Evolutionary conservation across 768 basidiomycete genomes (phyloP).

Genomic region (Mycena olivaceomarginata): DNA sequence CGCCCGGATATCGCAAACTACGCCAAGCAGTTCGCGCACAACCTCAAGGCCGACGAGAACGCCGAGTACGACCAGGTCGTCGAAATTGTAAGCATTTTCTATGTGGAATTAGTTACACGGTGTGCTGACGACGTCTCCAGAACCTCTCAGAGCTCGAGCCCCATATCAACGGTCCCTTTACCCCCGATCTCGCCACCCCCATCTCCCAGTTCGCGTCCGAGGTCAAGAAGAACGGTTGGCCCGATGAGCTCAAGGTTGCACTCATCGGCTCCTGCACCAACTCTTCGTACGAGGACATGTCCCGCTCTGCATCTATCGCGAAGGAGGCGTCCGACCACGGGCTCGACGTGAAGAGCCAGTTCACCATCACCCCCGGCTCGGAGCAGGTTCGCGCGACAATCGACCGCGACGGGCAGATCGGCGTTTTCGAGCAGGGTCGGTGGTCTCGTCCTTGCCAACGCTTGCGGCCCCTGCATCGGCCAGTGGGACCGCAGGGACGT

Average conservation of each 20-base stretch:
- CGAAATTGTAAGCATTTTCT: constrained; percentile 82
- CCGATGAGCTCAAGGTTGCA: constrained; percentile 96
- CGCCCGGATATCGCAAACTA: constrained; percentile 92
- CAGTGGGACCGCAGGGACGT: constrained; percentile 99
- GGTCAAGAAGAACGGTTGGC: constrained; percentile 98
- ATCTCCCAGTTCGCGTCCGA: constrained; percentile 95
- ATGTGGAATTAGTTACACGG: neutral
- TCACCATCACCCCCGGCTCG: constrained; percentile 98
- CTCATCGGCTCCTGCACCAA: constrained; percentile 99
- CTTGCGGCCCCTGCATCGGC: constrained; percentile 99
- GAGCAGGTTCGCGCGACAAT: constrained; percentile 99
- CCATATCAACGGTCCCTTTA: constrained; percentile 99
- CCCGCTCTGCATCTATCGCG: constrained; percentile 96
- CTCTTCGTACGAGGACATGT: constrained; percentile 99
- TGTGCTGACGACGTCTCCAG: constrained; percentile 57
- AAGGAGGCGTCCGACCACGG: constrained; percentile 93
- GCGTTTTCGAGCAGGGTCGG: constrained; percentile 91
- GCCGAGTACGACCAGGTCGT: constrained; percentile 97
- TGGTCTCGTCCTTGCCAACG: constrained; percentile 96
- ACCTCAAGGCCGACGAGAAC: constrained; percentile 90
- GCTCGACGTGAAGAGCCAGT: constrained; percentile 91
- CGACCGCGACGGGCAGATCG: constrained; percentile 95
- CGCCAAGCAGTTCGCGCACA: constrained; percentile 92
- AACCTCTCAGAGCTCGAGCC: constrained; percentile 98
- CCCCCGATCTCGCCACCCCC: constrained; percentile 99